These are phyloP conservation scores for Talaromyces pinophilus DNA, from an alignment of 2,329 filamentous ascomycete species.

Conservation along the genomic window DNA sequence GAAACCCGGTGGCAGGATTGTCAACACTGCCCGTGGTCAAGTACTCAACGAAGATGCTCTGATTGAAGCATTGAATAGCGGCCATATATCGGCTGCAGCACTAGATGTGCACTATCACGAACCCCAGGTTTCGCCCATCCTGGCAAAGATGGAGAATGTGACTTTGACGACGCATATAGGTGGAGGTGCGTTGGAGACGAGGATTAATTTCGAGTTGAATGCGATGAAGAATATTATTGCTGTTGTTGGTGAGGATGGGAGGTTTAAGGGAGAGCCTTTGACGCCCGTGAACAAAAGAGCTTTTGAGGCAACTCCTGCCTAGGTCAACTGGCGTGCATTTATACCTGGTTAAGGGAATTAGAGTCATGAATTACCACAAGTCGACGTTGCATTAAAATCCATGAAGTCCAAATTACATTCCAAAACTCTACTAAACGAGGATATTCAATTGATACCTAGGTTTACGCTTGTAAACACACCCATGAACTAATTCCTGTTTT, in stretches of 20 bases:
- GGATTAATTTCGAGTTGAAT: slow-evolving; percentile 20
- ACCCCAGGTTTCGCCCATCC: slow-evolving; percentile 12
- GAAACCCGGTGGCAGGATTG: slow-evolving; percentile 51
- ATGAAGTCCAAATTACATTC: too few relatives aligned
- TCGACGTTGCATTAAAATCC: not conserved
- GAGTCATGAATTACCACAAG: not conserved
- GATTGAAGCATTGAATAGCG: slow-evolving; percentile 49
- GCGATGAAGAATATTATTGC: slow-evolving; percentile 20
- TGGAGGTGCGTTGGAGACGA: slow-evolving; percentile 15
- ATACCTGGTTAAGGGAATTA: not conserved
- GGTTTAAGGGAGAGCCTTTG: slow-evolving; percentile 13
- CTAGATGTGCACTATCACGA: slow-evolving; percentile 19
- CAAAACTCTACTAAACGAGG: too few relatives aligned
- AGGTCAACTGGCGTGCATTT: not conserved
- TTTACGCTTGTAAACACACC: not conserved
- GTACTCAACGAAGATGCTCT: slow-evolving; percentile 54
- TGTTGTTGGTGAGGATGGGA: slow-evolving; percentile 7
- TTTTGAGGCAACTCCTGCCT: not conserved
- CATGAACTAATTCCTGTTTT: not conserved
- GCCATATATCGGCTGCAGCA: slow-evolving; percentile 45
- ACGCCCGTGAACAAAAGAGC: slow-evolving; percentile 18
- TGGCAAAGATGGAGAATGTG: slow-evolving; percentile 18
- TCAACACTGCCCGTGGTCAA: slow-evolving; percentile 56
- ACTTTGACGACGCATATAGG: slow-evolving; percentile 19
- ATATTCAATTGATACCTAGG: too few relatives aligned